phyloP scores from a whole-genome alignment of 495 filamentous ascomycete species.

The Cercophora scortea region DNA sequence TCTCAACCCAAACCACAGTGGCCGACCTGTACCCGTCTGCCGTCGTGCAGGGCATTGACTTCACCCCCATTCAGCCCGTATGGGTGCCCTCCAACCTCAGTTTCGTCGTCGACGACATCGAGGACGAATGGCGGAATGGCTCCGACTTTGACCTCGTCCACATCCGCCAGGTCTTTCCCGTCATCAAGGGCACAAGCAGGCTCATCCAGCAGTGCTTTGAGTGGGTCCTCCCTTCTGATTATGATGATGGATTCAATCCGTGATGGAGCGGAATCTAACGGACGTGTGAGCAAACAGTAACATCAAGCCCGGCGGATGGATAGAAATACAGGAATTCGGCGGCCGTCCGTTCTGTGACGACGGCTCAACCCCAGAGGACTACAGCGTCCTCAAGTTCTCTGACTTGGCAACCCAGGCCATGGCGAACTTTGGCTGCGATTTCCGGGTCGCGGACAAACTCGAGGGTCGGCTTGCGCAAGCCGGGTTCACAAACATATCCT shows the following conservation, averaged over 20 bases:
- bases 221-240: constrained; percentile 7
- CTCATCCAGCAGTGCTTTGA: constrained; percentile 20
- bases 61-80: constrained; percentile 30
- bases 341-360: constrained; percentile 25
- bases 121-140: constrained; percentile 23
- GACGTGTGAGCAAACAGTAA: constrained; percentile 21
- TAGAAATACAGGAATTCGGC: constrained; percentile 28
- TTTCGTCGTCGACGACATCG: constrained; percentile 33
- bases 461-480: constrained; percentile 39
- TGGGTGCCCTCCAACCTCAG: constrained; percentile 26
- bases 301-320: constrained; percentile 19
- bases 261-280: constrained; percentile 12
- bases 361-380: constrained; percentile 19
- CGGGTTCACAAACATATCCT: constrained; percentile 48
- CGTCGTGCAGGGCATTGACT: constrained; percentile 19
- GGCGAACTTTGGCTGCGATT: constrained; percentile 23
- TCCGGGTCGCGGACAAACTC: constrained; percentile 38
- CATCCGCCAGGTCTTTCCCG: constrained; percentile 25
- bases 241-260: neutral
- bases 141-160: constrained; percentile 31
- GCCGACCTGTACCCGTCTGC: constrained; percentile 28
- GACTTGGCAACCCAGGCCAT: constrained; percentile 17
- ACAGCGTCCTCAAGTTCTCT: constrained; percentile 18
- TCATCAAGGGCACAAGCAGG: constrained; percentile 32
- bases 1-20: constrained; percentile 19